Evolutionary conservation across 1,284 basidiomycete species (phyloP), one percentile per base, ranked within the genome.

Genomic region (Apiotrichum gracile): DNA sequence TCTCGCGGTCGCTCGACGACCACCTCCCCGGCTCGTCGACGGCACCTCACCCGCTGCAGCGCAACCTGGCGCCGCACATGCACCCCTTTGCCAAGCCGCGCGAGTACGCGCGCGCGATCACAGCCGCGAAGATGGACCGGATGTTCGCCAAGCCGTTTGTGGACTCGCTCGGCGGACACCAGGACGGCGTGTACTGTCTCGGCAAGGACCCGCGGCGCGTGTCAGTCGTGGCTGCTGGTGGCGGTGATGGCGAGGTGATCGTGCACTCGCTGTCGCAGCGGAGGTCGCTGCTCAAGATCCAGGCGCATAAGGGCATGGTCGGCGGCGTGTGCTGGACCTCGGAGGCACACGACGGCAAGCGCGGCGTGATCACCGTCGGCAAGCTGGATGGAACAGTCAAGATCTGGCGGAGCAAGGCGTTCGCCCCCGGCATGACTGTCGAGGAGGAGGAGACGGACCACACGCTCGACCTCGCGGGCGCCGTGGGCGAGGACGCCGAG

Each of bases 141-240:
- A 90, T 99, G 78, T 97, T 97, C 70, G 87, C 94, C 25, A 97
- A 96, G 70, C 96, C 96, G 0, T 98, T 98, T 64, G 81, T 99
- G 9, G 90, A 83, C 27, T 82, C 85, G 49, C 73, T 98, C 42
- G 93, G 96, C 55, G 96, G 94, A 0, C 94, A 97, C 75, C 81
- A 89, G 29, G 96, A 98, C 72, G 92, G 93, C n/a, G 85, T 97
- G 16, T 96, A 97, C 75, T 83, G 85, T 22, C 78, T 97, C 56
- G 83, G 83, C 21, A 85, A 83, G 67, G 90, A 89, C 68, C 85
- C 87, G 27, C 83, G 84, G 21, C 81, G 87, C 2, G 78, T 96
- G 41, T 85, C 84, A 21, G 81, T 85, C 16, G 80, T 97, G n/a
- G 93, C 90, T 0, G 96, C 89, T 61, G 94, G 89, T 24, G 91